Evolutionary conservation across 2,329 filamentous ascomycete genomes (phyloP).

Genomic region (Rugonectria rugulosa): DNA sequence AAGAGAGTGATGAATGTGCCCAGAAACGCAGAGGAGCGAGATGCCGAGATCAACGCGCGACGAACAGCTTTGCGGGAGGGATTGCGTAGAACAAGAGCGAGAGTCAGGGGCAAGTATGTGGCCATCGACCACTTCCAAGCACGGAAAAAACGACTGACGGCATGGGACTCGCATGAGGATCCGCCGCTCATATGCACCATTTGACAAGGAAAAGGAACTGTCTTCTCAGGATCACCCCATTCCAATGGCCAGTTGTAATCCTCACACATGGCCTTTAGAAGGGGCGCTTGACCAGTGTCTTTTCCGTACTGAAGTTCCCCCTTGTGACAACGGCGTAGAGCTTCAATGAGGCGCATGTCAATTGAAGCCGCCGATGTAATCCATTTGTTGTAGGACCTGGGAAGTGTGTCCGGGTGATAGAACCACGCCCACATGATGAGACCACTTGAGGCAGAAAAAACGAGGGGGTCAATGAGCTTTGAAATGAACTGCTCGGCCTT

Average conservation of each 20-base stretch:
- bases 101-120: slow-evolving; percentile 79
- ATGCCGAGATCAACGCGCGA: slow-evolving; percentile 65
- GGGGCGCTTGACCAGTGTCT: slow-evolving; percentile 72
- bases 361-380: slow-evolving; percentile 79
- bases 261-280: slow-evolving; percentile 75
- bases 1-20: slow-evolving; percentile 80
- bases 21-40: slow-evolving; percentile 79
- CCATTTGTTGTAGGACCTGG: slow-evolving; percentile 80
- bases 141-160: slow-evolving; percentile 69
- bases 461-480: slow-evolving; percentile 64
- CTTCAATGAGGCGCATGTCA: slow-evolving; percentile 76
- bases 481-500: slow-evolving; percentile 47
- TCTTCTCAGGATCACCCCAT: slow-evolving; percentile 76
- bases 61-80: slow-evolving; percentile 57
- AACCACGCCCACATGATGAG: slow-evolving; percentile 92
- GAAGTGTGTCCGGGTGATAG: slow-evolving; percentile 75
- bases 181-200: slow-evolving; percentile 84
- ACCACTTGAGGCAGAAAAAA: slow-evolving; percentile 77
- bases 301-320: slow-evolving; percentile 75
- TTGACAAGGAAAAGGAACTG: slow-evolving; percentile 80
- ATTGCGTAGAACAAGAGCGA: slow-evolving; percentile 64
- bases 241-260: slow-evolving; percentile 73
- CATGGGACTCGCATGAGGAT: slow-evolving; percentile 77
- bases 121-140: slow-evolving; percentile 78
- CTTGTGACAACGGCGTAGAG: slow-evolving; percentile 70